Base-by-base conservation (phyloP, 371 early-diverging fungal genomes). In the Batkoa obscura region DNA sequence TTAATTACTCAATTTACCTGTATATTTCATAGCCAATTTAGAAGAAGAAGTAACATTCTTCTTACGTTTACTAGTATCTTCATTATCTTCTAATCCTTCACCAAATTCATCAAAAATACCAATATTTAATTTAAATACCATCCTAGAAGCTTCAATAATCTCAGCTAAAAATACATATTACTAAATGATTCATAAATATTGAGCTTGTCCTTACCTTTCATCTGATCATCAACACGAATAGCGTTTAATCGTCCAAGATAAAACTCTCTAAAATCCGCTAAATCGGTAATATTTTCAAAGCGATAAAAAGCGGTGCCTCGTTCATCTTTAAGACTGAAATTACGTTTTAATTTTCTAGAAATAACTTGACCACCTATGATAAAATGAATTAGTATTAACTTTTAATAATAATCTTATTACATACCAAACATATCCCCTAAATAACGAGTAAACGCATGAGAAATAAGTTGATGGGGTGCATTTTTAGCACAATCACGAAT, bases 361-460 rank as follows among this genome's bases (percentile, higher is more conserved):
- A 75, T 51, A 23, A 72, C 68, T 37, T 72, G 75, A 38, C 75
- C 75, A 56, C 72, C 71, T 51, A 49, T n/a, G 33, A 49, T 6
- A 10, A 9, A n/a, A 3, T 49, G 8, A 35, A 49, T 31, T 12
- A 3, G 32, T 49, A n/a, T n/a, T n/a, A n/a, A n/a, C n/a, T n/a
- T n/a, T n/a, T n/a, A n/a, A 33, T 8, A 45, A 9, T 15, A 49
- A 49, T 4, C 5, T 30, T n/a, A 49, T 3, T 2, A 6, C 33
- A 4, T 49, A 49, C 50, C 50, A 37, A 68, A 69, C 49, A 75
- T 58, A 57, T 75, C 75, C 56, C 75, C 75, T 1, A 75, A 57
- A 48, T 75, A 75, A 37, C 75, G 67, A 13, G 72, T 62, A 42
- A 72, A 75, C 48, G 70, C 66, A 56, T 73, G 71, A 43, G 75